Conservation (phyloP, 2,329 filamentous ascomycete genomes). For the Xylaria sp. region DNA sequence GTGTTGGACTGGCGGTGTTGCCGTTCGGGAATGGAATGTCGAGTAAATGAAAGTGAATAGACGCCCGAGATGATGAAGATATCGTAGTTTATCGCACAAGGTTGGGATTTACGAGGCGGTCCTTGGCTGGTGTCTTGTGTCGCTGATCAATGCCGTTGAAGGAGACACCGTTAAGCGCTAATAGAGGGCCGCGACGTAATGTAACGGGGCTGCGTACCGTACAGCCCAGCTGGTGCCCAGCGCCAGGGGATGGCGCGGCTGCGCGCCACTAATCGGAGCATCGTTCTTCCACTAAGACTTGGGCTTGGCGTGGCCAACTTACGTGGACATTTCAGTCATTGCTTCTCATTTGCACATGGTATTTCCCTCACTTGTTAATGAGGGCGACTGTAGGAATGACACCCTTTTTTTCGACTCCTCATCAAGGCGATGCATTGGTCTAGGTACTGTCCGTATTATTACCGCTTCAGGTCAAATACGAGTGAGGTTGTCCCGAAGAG, state of each 20-base stretch:
- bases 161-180: constrained; percentile 26
- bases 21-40: too few species aligned
- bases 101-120: not conserved
- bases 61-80: not conserved
- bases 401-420: too few species aligned
- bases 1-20: not conserved
- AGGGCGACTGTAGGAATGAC: too few species aligned
- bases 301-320: not conserved
- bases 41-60: not conserved
- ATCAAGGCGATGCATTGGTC: too few species aligned
- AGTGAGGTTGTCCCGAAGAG: too few species aligned
- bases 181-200: constrained; percentile 36
- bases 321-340: not conserved
- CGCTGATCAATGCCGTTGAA: constrained; percentile 11
- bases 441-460: too few species aligned
- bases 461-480: too few species aligned
- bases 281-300: not conserved
- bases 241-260: constrained; percentile 18
- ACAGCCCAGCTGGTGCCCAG: not conserved
- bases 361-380: too few species aligned
- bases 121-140: not conserved
- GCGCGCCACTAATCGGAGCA: constrained; percentile 1
- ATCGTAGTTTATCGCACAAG: not conserved
- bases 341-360: too few species aligned
- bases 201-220: constrained; percentile 33